These are phyloP conservation scores for Cymbopogon flexuosus DNA, from an alignment of 202 grass and related monocot genomes.

Conservation along the genomic window DNA sequence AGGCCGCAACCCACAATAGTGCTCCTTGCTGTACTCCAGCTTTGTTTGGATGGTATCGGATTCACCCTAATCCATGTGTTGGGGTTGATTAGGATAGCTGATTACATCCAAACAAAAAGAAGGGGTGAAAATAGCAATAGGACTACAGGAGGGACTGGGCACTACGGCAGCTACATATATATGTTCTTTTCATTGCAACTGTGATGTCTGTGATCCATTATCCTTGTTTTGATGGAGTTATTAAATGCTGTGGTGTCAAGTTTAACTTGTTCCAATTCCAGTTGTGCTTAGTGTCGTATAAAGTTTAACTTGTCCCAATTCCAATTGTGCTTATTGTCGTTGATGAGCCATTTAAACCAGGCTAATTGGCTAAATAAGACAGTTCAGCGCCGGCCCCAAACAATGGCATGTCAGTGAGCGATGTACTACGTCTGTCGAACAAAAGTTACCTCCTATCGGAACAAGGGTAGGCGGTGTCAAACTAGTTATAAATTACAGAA, in stretches of 20 bases:
- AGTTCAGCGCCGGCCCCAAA: neutral
- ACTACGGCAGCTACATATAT: too few relatives aligned
- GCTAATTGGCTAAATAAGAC: neutral
- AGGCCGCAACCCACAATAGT: too few relatives aligned
- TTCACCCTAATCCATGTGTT: too few relatives aligned
- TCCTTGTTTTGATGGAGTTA: neutral
- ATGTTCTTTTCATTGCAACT: neutral
- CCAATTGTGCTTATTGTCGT: neutral
- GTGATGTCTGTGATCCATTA: neutral
- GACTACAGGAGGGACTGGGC: too few relatives aligned
- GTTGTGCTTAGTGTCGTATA: too few relatives aligned
- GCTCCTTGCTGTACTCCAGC: too few relatives aligned
- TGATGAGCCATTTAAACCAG: neutral
- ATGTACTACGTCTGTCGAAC: neutral
- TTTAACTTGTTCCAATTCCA: too few relatives aligned
- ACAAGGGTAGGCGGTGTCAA: neutral
- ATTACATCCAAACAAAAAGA: too few relatives aligned
- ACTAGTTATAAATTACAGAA: constrained; percentile 28
- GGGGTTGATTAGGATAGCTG: too few relatives aligned
- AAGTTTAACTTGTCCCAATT: neutral
- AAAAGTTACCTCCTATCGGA: neutral
- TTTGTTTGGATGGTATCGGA: too few relatives aligned
- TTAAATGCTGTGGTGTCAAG: neutral
- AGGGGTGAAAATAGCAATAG: too few relatives aligned
- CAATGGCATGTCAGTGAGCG: neutral